Base-by-base conservation (phyloP, 495 filamentous ascomycete genomes). In the Penicillium fimorum region DNA sequence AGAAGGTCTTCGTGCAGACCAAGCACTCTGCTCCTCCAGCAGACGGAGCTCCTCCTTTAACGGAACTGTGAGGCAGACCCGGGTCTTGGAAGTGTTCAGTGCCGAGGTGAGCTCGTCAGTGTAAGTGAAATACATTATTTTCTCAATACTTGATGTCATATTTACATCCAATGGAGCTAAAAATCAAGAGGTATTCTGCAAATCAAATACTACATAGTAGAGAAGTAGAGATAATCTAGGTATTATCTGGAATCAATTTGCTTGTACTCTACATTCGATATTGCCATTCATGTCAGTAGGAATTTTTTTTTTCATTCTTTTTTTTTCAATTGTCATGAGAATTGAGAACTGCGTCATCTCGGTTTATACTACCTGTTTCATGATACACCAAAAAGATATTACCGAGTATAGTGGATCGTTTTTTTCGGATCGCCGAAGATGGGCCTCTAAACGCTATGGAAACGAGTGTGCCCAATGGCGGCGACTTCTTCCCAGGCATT, bases 1-100 rank as follows among this genome's bases (percentile, higher is more conserved):
- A 86, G 63, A 88, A 89, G 71, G 76, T 85, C 1, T 88, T 84
- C 65, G 77, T 85, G 41, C 76, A 88, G 74, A 88, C 85, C 15
- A 80, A 75, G 61, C 82, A 82, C 57, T 86, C 83, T 5, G 68
- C 72, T 30, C 83, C 86, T 5, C 69, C 78, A 15, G 75, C 76
- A 13, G 32, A 56, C 17, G 85, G 81, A 0, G 73, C 71, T 38
- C 85, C 84, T 3, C 61, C 63, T 53, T 60, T 87, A 57, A 87
- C 59, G 12, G 20, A 55, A n/a, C 41, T 66, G 47, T 66, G 45
- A 54, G 8, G 5, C n/a, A 8, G 35, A 38, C 35, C n/a, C 35
- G 35, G 15, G 2, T 9, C 35, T 38, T 17, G n/a, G n/a, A 17
- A 17, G n/a, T n/a, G 6, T 17, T 17, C n/a, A 17, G 7, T 38